Conservation (phyloP, 1,284 basidiomycete species). For the Heterobasidion annosum region DNA sequence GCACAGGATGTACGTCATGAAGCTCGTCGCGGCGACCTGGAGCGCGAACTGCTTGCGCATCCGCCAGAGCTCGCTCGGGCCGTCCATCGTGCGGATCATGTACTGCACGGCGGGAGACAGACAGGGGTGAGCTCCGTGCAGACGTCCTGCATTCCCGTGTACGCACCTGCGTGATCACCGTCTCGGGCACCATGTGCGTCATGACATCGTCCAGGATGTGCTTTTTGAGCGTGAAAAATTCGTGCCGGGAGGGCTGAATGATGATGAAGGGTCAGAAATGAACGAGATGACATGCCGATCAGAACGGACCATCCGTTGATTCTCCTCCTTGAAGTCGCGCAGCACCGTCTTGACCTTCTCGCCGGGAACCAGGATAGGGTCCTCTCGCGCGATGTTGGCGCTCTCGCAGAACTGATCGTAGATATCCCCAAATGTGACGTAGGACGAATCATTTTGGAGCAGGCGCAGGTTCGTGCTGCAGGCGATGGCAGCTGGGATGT, state of each 20-base stretch:
- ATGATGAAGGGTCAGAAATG: not conserved
- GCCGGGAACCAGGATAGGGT: conserved; percentile 77
- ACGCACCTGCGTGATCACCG: conserved; percentile 71
- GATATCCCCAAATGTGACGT: conserved; percentile 89
- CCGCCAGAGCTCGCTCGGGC: conserved; percentile 87
- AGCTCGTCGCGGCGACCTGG: conserved; percentile 83
- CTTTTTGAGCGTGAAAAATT: conserved; percentile 72
- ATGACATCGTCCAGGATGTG: conserved; percentile 90
- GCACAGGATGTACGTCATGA: conserved; percentile 89
- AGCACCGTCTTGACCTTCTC: conserved; percentile 75
- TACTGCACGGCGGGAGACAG: conserved; percentile 47
- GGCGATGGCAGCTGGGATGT: conserved; percentile 83
- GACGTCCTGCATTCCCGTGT: conserved; percentile 15
- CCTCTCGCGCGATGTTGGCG: conserved; percentile 77
- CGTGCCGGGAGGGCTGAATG: conserved; percentile 49
- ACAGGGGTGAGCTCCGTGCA: not conserved
- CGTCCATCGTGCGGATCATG: conserved; percentile 81
- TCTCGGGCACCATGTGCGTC: conserved; percentile 86
- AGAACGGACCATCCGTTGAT: conserved; percentile 37
- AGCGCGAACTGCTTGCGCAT: conserved; percentile 96
- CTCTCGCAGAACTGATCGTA: conserved; percentile 86
- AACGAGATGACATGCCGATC: not conserved
- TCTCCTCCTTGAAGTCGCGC: conserved; percentile 45
- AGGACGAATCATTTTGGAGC: conserved; percentile 87
- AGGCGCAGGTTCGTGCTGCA: conserved; percentile 82